These are phyloP conservation scores for Zhuliangozyma parablackwelliae DNA, from an alignment of 1,139 yeast species.

Conservation along the genomic window DNA sequence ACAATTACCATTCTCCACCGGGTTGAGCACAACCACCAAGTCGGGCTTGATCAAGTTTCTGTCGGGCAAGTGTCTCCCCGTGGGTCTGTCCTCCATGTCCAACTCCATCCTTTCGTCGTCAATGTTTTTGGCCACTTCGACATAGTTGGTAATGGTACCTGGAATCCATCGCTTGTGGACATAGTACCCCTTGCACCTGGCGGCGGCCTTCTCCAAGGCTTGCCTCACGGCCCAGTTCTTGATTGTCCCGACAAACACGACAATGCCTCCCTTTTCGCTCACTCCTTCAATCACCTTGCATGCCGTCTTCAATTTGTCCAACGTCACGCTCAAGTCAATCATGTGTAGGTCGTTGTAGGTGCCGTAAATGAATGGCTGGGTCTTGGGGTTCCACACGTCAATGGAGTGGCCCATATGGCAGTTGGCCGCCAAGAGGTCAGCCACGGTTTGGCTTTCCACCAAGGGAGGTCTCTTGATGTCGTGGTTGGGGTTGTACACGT, in stretches of 20 bases:
- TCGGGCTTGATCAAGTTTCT: constrained; percentile 72
- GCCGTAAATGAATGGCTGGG: constrained; percentile 86
- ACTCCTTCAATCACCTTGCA: constrained; percentile 75
- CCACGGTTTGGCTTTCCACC: constrained; percentile 54
- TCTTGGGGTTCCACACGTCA: constrained; percentile 73
- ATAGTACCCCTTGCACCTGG: constrained; percentile 72
- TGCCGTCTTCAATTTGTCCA: constrained; percentile 72
- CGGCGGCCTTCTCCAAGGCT: constrained; percentile 75
- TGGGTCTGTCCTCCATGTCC: constrained; percentile 41
- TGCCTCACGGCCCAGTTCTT: constrained; percentile 65
- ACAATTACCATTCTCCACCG: constrained; percentile 80
- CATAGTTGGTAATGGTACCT: constrained; percentile 85
- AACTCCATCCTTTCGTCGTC: constrained; percentile 45
- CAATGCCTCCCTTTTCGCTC: constrained; percentile 77
- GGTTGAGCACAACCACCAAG: constrained; percentile 79
- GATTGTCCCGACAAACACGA: constrained; percentile 81
- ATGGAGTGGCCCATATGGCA: constrained; percentile 92
- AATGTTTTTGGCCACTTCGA: constrained; percentile 72
- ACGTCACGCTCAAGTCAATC: constrained; percentile 82
- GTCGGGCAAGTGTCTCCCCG: constrained; percentile 51
- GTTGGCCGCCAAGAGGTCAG: constrained; percentile 82
- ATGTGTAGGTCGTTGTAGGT: constrained; percentile 84
- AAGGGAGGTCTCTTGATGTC: constrained; percentile 59
- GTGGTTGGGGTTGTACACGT: constrained; percentile 67
- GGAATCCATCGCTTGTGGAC: constrained; percentile 90